Conservation (phyloP, 305 asterid species). For the Coffea humblotiana region DNA sequence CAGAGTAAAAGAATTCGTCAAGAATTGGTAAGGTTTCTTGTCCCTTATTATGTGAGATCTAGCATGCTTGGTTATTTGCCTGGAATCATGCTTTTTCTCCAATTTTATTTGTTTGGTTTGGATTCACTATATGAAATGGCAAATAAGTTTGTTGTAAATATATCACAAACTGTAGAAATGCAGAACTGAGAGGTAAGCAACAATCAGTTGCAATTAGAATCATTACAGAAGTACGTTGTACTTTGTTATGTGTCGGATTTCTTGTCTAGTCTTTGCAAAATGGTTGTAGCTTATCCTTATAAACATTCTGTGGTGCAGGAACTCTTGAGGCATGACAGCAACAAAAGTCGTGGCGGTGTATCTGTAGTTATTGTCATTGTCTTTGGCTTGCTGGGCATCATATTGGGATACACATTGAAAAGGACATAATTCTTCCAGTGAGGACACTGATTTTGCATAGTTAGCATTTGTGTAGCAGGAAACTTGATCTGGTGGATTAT, state of each 20-base stretch:
- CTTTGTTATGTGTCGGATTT: background rate
- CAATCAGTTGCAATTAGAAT: too few relatives aligned
- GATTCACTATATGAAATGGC: background rate
- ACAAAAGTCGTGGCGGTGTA: constrained; percentile 50
- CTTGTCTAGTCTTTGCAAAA: background rate
- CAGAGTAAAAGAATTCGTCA: constrained; percentile 56
- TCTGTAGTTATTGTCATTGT: constrained; percentile 45
- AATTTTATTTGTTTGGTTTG: background rate
- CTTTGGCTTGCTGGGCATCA: constrained; percentile 59
- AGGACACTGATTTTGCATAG: background rate
- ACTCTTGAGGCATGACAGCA: constrained; percentile 50
- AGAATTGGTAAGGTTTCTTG: constrained; percentile 56
- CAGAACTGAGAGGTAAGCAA: too few relatives aligned
- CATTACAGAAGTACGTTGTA: background rate
- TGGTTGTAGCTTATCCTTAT: constrained; percentile 7
- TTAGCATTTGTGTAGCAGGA: constrained; percentile 11
- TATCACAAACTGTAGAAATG: background rate
- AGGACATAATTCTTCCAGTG: constrained; percentile 30
- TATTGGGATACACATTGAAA: constrained; percentile 60
- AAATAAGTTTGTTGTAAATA: background rate
- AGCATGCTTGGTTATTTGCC: background rate
- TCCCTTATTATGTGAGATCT: background rate
- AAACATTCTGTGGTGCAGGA: constrained; percentile 35
- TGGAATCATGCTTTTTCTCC: background rate
- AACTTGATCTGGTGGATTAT: constrained; percentile 4